Evolutionary conservation across 805 yeast species (phyloP).

Genomic region (Pichia ethanolica): DNA sequence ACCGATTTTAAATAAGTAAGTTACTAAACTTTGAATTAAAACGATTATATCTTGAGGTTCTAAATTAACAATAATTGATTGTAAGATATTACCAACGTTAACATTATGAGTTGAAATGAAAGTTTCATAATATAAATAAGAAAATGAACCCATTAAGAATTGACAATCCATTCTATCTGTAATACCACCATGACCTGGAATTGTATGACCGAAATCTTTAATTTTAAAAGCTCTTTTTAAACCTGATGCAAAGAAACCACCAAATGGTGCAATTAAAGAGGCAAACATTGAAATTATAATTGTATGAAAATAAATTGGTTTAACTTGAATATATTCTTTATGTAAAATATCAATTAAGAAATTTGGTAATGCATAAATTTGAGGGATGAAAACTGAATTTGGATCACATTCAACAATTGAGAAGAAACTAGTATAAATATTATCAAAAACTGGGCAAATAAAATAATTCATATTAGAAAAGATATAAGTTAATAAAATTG

Average conservation of each 20-base stretch:
- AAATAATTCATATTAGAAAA: slow-evolving; percentile 63
- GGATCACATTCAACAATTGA: slow-evolving; percentile 67
- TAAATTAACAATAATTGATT: slow-evolving; percentile 65
- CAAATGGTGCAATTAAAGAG: slow-evolving; percentile 94
- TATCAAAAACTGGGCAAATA: slow-evolving; percentile 71
- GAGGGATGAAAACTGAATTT: slow-evolving; percentile 84
- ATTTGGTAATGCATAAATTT: slow-evolving; percentile 67
- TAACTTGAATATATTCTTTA: slow-evolving; percentile 48
- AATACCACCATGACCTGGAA: slow-evolving; percentile 98
- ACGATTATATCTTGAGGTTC: slow-evolving; percentile 56
- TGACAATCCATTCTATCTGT: slow-evolving; percentile 98
- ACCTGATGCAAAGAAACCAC: slow-evolving; percentile 98
- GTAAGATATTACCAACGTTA: slow-evolving; percentile 68
- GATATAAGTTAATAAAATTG: slow-evolving; percentile 56
- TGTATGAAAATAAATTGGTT: slow-evolving; percentile 89
- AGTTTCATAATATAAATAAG: slow-evolving; percentile 87
- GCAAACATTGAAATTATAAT: slow-evolving; percentile 87
- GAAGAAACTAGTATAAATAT: slow-evolving; percentile 37
- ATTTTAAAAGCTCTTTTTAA: slow-evolving; percentile 92
- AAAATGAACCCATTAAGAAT: slow-evolving; percentile 93
- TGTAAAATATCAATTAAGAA: slow-evolving; percentile 41
- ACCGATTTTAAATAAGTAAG: slow-evolving; percentile 42
- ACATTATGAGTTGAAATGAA: slow-evolving; percentile 70
- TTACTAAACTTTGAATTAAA: slow-evolving; percentile 51
- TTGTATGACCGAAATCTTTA: slow-evolving; percentile 96